Base-by-base conservation (phyloP, 306 rosid species). In the Acacia confusa region DNA sequence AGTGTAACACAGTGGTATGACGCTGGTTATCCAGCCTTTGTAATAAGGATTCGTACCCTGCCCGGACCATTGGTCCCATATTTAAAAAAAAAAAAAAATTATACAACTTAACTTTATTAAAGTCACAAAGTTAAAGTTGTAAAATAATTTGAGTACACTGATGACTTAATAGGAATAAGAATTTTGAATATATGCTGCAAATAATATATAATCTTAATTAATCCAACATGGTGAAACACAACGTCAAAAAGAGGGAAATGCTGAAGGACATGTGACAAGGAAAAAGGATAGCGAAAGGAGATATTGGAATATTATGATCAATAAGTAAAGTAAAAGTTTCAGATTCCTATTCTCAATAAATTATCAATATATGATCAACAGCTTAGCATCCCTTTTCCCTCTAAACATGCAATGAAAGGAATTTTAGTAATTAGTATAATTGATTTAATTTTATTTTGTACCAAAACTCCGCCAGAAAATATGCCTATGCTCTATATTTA, bases 291-390 rank as follows among this genome's bases (percentile, higher is more conserved):
- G 65, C 13, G 0, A 76, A 68, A 76, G 83, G 69, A 67, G 80
- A 83, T 40, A 25, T 72, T 53, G 80, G 80, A 78, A 73, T 72
- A 65, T 43, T 28, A 57, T 60, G 32, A 11, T 25, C 32, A 25
- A 60, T 60, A 78, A 78, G 19, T 4, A 34, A 40, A 1, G 45
- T 16, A 36, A 71, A 65, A 57, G 22, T 15, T 9, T 41, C n/a
- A 12, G 38, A 83, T 79, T 83, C 85, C 53, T 9, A 4, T 4
- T 61, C 73, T 72, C 47, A 76, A 44, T 57, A 15, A 50, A 58
- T 57, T 17, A 52, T 16, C 2, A 5, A 52, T 52, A 52, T 52
- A 7, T n/a, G 15, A 57, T n/a, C 5, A 57, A 22, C 30, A 9
- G 64, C 64, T 20, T 2, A 57, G 3, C 64, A 22, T 22, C 0